phyloP scores from a whole-genome alignment of 257 asterid genomes.

The Solanum piurae region DNA sequence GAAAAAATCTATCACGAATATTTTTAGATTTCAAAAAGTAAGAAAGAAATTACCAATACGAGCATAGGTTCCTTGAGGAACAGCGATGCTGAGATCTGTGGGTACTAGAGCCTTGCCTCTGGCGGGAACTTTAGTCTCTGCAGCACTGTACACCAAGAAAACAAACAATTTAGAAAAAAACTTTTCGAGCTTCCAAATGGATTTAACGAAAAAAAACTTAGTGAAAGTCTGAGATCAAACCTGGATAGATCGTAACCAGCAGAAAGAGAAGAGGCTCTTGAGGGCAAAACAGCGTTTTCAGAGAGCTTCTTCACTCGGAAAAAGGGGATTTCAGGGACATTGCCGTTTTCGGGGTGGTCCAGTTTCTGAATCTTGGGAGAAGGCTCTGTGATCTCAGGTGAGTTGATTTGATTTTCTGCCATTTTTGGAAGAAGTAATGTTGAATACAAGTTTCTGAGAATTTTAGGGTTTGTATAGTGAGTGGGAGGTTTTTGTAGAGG shows the following conservation, averaged over 20 bases:
- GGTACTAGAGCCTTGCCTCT: slow-evolving; percentile 78
- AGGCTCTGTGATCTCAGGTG: not conserved
- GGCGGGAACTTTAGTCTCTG: slow-evolving; percentile 55
- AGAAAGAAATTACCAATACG: slow-evolving; percentile 47
- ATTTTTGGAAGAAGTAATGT: not conserved
- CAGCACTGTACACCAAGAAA: slow-evolving; percentile 23
- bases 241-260: slow-evolving; percentile 44
- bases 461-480: not conserved
- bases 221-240: not conserved
- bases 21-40: not conserved
- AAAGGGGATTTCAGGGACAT: not conserved
- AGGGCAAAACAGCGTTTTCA: slow-evolving; percentile 29
- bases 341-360: not conserved
- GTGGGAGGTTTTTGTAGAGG: not conserved
- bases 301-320: slow-evolving; percentile 33
- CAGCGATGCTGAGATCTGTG: slow-evolving; percentile 73
- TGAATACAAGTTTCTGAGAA: not conserved
- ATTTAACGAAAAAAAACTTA: not conserved
- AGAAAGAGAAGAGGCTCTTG: slow-evolving; percentile 13
- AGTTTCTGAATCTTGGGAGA: not conserved
- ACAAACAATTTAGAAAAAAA: not conserved
- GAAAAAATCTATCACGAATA: not conserved
- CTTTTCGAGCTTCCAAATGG: not conserved
- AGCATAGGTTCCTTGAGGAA: slow-evolving; percentile 79
- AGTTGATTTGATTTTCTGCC: not conserved